These are phyloP conservation scores for Talaromyces albobiverticillius DNA, from an alignment of 2,329 filamentous ascomycete species.

Conservation along the genomic window DNA sequence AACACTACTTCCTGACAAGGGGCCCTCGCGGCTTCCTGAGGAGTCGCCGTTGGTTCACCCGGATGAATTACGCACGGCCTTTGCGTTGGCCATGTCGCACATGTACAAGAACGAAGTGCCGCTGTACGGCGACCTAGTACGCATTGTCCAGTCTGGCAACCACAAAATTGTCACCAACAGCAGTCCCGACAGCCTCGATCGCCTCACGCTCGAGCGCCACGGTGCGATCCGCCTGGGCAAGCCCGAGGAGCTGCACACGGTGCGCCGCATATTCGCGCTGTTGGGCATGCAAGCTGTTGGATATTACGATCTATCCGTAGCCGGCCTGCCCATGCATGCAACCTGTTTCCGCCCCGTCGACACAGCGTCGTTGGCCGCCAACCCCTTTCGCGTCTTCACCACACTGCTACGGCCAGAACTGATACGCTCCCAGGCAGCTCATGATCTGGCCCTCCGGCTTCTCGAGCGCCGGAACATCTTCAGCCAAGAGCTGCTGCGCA, in stretches of 20 bases:
- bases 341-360: slow-evolving; percentile 50
- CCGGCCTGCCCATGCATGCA: slow-evolving; percentile 51
- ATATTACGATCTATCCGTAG: slow-evolving; percentile 51
- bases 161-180: neutral
- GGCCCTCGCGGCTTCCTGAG: neutral
- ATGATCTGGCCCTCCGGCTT: slow-evolving; percentile 30
- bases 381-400: slow-evolving; percentile 49
- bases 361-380: slow-evolving; percentile 31
- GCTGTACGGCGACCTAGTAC: slow-evolving; percentile 30
- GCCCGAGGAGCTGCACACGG: slow-evolving; percentile 40
- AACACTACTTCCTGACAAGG: slow-evolving; percentile 1
- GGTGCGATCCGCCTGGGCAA: slow-evolving; percentile 52
- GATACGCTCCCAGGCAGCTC: slow-evolving; percentile 21
- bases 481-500: slow-evolving; percentile 32
- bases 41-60: slow-evolving; percentile 6
- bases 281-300: slow-evolving; percentile 51
- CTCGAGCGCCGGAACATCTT: slow-evolving; percentile 44
- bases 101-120: slow-evolving; percentile 36
- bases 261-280: slow-evolving; percentile 46
- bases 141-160: slow-evolving; percentile 30
- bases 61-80: slow-evolving; percentile 25
- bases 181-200: slow-evolving; percentile 10
- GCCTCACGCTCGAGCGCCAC: slow-evolving; percentile 38
- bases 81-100: slow-evolving; percentile 31
- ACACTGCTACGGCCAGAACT: slow-evolving; percentile 44